phyloP scores from a whole-genome alignment of 73 alveolate genomes.

The Symbiodinium pilosum region DNA sequence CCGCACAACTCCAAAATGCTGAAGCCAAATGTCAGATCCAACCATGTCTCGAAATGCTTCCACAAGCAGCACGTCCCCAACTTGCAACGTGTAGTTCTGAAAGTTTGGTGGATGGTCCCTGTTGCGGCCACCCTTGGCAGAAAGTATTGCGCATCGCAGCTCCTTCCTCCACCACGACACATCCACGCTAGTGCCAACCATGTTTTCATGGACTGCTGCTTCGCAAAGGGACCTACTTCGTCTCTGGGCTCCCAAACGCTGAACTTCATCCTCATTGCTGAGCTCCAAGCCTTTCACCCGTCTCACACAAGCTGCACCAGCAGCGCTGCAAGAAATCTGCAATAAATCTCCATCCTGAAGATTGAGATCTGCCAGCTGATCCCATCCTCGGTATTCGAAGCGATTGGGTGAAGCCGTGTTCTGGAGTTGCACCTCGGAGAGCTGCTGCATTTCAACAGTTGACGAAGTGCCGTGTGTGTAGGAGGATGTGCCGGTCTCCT shows the following conservation, averaged over 20 bases:
- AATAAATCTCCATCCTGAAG: neutral
- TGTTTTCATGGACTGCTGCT: constrained; percentile 15
- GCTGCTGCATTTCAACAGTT: neutral
- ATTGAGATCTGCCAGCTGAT: neutral
- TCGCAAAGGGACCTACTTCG: constrained; percentile 77
- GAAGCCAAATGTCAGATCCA: constrained; percentile 71
- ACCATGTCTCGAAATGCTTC: constrained; percentile 80
- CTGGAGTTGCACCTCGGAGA: neutral
- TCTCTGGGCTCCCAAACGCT: constrained; percentile 32
- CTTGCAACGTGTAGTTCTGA: neutral
- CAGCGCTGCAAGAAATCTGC: neutral
- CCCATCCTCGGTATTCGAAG: neutral
- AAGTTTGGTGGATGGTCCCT: neutral
- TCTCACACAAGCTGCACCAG: neutral
- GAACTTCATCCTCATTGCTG: constrained; percentile 49
- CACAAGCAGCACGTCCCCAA: neutral
- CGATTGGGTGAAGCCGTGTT: neutral
- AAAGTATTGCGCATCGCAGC: constrained; percentile 74
- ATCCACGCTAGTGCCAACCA: neutral
- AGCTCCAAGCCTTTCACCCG: constrained; percentile 63
- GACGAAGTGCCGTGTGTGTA: neutral
- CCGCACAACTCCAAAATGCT: constrained; percentile 55
- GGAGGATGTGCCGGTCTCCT: neutral
- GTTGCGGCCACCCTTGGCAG: neutral
- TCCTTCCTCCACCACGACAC: constrained; percentile 16